phyloP scores from a whole-genome alignment of 2,329 filamentous ascomycete species.

The Fusarium secorum region DNA sequence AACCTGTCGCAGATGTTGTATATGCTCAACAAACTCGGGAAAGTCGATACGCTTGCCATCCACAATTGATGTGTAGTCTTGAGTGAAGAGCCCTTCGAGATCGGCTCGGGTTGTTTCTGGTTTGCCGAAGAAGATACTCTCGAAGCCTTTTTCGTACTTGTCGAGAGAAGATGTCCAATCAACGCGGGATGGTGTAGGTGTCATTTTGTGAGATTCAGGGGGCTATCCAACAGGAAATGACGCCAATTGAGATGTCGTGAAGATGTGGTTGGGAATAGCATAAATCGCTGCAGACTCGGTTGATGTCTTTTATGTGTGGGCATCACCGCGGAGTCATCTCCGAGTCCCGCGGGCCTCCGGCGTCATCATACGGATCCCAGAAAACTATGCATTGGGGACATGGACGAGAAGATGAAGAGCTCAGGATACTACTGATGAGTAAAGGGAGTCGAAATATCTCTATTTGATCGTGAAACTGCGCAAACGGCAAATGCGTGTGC shows the following conservation, averaged over 20 bases:
- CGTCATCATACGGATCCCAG: accelerated
- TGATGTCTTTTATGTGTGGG: not conserved
- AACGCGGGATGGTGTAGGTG: too few species aligned
- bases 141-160: not conserved
- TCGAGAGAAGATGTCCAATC: not conserved
- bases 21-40: not conserved
- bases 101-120: not conserved
- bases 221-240: too few species aligned
- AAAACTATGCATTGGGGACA: accelerated
- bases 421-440: accelerated
- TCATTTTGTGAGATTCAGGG: too few species aligned
- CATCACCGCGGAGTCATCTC: not conserved
- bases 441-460: accelerated
- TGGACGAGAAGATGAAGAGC: accelerated
- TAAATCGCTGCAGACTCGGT: too few species aligned
- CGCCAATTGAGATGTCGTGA: too few species aligned
- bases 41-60: not conserved
- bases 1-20: not conserved
- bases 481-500: accelerated
- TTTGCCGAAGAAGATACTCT: not conserved
- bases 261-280: accelerated
- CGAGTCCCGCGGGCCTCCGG: not conserved
- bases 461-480: accelerated
- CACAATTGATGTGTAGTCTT: not conserved
- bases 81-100: not conserved